Conservation (phyloP, 1,284 basidiomycete species). For the Pterulicium gracile region DNA sequence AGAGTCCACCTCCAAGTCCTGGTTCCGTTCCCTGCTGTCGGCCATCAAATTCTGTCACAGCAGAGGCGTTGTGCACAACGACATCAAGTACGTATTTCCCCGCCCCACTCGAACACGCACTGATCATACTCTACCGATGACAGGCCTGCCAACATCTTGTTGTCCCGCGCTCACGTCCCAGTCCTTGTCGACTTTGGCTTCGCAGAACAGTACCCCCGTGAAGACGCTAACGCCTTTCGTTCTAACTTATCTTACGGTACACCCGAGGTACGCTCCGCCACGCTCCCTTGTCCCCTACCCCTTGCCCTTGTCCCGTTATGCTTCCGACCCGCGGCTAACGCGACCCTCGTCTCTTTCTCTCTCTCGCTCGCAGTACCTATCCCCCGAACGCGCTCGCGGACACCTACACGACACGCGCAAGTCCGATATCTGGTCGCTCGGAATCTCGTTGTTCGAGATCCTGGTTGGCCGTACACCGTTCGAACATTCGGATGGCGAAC, state of each 20-base stretch:
- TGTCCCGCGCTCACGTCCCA: slow-evolving; percentile 64
- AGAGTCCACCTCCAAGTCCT: slow-evolving; percentile 65
- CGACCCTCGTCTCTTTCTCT: slow-evolving; percentile 11
- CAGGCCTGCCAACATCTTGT: slow-evolving; percentile 81
- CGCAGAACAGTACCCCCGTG: slow-evolving; percentile 67
- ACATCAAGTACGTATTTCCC: slow-evolving; percentile 73
- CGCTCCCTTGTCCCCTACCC: no score
- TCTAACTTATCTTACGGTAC: slow-evolving; percentile 83
- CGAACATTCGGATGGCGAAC: slow-evolving; percentile 72
- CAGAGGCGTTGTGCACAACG: slow-evolving; percentile 85
- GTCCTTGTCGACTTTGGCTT: slow-evolving; percentile 91
- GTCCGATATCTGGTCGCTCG: slow-evolving; percentile 88
- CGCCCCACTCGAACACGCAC: slow-evolving; percentile 3
- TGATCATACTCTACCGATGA: slow-evolving; percentile 1
- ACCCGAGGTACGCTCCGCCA: slow-evolving; percentile 52
- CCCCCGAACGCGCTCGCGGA: slow-evolving; percentile 80
- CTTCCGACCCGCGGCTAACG: no score
- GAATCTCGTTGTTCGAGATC: slow-evolving; percentile 89
- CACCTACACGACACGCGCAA: slow-evolving; percentile 85
- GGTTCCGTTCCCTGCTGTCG: slow-evolving; percentile 80
- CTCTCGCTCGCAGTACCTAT: slow-evolving; percentile 53
- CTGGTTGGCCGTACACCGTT: slow-evolving; percentile 87
- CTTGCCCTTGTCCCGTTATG: no score
- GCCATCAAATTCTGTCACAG: slow-evolving; percentile 83
- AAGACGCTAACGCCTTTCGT: slow-evolving; percentile 58